Base-by-base conservation (phyloP, 805 yeast species). In the Pichia pseudocactophila region DNA sequence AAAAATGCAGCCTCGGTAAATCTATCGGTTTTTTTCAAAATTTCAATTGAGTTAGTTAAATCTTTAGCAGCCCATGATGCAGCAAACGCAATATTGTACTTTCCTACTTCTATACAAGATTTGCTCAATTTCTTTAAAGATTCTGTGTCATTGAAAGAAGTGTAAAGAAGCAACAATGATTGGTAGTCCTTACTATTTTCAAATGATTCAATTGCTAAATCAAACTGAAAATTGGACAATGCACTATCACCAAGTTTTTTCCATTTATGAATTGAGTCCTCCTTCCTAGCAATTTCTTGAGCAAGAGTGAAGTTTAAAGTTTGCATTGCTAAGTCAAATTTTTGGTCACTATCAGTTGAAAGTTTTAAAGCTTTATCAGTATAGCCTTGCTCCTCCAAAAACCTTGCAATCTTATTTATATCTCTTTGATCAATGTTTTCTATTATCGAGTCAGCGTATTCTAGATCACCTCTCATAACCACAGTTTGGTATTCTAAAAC, bases 401-500 rank as follows among this genome's bases (percentile, higher is more conserved):
- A 92, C 57, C 96, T 76, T 7, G 97, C 81, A 53, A 92, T 78
- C 57, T 87, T 87, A 52, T 79, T 70, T 54, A 78, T 66, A 53
- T 85, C 87, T 33, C 76, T 72, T 49, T 74, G 76, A 49, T 79
- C 82, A 49, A 80, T 73, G 40, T 70, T 75, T 18, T 83, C 76
- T 46, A 81, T 63, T 44, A 83, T 66, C 50, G 73, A 74, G 44
- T 76, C 80, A 7, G 94, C 87, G 50, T 78, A 82, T 50, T 88
- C 96, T 52, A 89, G 66, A 58, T 94, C 97, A 39, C 97, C 97
- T 60, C 98, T 81, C 64, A 90, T 72, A 3, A 90, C 96, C 44
- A 89, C 77, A 1, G 99, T 92, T 70, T 92, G 97, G 67, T 88
- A 89, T 68, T 90, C 97, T 50, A 92, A 73, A 4, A 92, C 95